Evolutionary conservation across 495 filamentous ascomycete genomes (phyloP).

Genomic region (Lasiosphaeriaceae sp.): DNA sequence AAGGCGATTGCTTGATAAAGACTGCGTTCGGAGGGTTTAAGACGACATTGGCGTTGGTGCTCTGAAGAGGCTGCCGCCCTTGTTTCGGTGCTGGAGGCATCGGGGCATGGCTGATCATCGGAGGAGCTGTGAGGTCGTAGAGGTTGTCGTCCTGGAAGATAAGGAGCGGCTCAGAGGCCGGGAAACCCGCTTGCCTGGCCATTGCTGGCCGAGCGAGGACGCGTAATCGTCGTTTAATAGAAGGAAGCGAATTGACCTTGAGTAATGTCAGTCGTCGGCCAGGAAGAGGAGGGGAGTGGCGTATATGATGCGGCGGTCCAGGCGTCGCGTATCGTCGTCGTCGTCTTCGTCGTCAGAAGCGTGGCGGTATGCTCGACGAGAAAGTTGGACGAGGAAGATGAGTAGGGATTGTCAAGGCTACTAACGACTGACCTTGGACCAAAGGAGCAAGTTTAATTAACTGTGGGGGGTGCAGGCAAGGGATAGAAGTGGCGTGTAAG

Average conservation of each 20-base stretch:
- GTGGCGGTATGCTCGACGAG: neutral
- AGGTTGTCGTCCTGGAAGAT: constrained; percentile 58
- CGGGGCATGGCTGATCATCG: constrained; percentile 48
- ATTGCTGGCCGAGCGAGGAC: constrained; percentile 25
- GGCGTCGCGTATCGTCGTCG: neutral
- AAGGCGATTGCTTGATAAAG: constrained; percentile 56
- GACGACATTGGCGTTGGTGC: constrained; percentile 47
- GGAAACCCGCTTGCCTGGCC: constrained; percentile 58
- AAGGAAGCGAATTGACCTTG: too few species aligned
- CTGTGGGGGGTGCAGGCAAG: constrained; percentile 21
- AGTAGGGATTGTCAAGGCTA: neutral
- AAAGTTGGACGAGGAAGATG: neutral
- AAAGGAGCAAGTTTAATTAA: constrained; percentile 23
- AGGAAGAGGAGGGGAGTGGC: too few species aligned
- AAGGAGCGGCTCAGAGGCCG: constrained; percentile 52
- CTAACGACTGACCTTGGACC: constrained; percentile 17
- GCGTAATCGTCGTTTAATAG: constrained; percentile 1
- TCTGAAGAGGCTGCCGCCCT: constrained; percentile 47
- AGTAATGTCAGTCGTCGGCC: too few species aligned
- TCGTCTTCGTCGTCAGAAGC: neutral
- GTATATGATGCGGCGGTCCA: too few species aligned
- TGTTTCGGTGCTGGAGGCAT: constrained; percentile 46
- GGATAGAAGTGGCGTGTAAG: constrained; percentile 12
- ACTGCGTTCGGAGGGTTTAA: constrained; percentile 52
- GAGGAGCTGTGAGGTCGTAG: constrained; percentile 39